These are phyloP conservation scores for Sporothrix inflata DNA, from an alignment of 2,329 filamentous ascomycete species.

Conservation along the genomic window DNA sequence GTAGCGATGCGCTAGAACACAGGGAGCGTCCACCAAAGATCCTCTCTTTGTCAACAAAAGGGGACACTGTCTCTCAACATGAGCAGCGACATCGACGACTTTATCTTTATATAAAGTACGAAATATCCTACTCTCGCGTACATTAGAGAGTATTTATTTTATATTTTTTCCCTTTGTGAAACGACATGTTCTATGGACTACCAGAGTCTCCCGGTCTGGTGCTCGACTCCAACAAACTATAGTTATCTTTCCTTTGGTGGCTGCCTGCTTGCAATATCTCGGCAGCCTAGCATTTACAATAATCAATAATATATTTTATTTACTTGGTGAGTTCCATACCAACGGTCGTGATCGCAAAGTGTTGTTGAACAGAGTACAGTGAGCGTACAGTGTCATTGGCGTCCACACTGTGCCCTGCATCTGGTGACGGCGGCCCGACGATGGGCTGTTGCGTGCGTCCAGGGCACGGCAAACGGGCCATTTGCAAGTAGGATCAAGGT, in stretches of 20 bases:
- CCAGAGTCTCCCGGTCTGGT: no score
- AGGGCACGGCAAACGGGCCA: neutral
- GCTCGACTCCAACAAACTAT: neutral
- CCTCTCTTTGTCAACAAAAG: neutral
- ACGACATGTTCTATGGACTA: no score
- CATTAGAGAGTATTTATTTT: no score
- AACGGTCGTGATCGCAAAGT: no score
- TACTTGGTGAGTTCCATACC: no score
- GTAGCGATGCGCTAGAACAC: neutral
- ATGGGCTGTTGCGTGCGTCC: constrained; percentile 7
- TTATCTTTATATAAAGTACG: no score
- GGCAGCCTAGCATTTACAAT: no score
- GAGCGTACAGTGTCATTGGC: neutral
- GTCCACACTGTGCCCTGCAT: neutral
- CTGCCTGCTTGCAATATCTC: neutral
- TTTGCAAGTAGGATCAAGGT: neutral
- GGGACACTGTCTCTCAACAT: no score
- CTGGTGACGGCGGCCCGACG: neutral
- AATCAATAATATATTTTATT: no score
- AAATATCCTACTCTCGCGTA: no score
- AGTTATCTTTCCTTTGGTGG: neutral
- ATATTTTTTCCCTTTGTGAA: no score
- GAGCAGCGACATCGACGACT: no score
- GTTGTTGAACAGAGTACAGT: neutral
- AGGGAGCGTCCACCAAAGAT: neutral